Evolutionary conservation across 2,329 filamentous ascomycete genomes (phyloP), one percentile per base, ranked within the genome.

Genomic region (Arthrobotrys megalospora): DNA sequence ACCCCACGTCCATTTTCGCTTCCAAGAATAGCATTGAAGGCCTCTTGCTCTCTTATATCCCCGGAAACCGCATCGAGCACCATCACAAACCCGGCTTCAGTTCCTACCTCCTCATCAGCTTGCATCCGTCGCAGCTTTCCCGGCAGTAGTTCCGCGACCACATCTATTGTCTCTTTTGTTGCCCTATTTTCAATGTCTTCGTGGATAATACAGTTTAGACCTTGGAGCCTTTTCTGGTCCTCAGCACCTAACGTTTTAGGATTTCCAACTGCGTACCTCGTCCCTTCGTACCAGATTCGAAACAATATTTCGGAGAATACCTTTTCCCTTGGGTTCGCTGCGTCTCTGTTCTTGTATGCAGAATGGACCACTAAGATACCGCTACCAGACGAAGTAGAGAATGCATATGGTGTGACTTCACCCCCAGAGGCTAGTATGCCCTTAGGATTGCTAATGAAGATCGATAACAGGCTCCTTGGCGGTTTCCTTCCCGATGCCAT

Each of bases 261-360:
- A 43, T 50, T 21, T n/a, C 28, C 43, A 55, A 43, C n/a, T 12
- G 63, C 16, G 10, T 19, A 21, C 10, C n/a, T 66, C 6, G 45
- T 21, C 34, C 52, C 70, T 34, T 75, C 62, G n/a, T 66, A 75
- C 70, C 70, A 75, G 7, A 36, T 38, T 3, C 63, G 41, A n/a
- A 48, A 75, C n/a, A 66, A 16, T 16, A 75, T 36, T 32, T 75
- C 70, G 0, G 70, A 75, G 41, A 43, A 48, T 12, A 16, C 16
- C 6, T 62, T 8, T 12, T 66, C 62, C 8, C 16, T 53, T 0
- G 48, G 48, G 1, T 14, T 19, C 11, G 24, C 70, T 6, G 11
- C 2, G 32, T 67, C 70, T 4, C 5, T 34, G 14, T 28, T n/a
- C 34, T 75, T 75, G 32, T 41, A 67, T 5, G 34, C 14, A 6